phyloP scores from a whole-genome alignment of 805 yeast genomes.

The Candida chauliodis region DNA sequence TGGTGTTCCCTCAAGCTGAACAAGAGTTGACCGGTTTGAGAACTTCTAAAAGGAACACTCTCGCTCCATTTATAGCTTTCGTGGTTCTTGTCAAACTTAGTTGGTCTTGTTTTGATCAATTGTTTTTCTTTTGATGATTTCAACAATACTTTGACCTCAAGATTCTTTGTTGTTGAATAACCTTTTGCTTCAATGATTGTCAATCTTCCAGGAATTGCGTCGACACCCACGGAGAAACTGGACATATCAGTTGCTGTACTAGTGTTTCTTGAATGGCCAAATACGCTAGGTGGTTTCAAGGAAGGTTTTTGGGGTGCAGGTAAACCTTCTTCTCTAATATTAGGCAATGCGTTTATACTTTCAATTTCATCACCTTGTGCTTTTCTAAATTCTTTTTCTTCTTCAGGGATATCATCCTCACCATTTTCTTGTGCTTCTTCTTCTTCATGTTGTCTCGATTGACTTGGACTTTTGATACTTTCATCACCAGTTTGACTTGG shows the following conservation, averaged over 20 bases:
- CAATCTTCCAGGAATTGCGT: conserved; percentile 51
- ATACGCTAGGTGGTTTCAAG: conserved; percentile 20
- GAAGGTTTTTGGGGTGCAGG: conserved; percentile 40
- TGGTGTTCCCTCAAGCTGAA: conserved; percentile 67
- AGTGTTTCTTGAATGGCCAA: conserved; percentile 17
- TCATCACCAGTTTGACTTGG: conserved; percentile 4
- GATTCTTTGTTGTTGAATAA: conserved; percentile 26
- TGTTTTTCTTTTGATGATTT: conserved; percentile 49
- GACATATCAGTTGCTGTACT: conserved; percentile 29
- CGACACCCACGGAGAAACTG: conserved; percentile 33
- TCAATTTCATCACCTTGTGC: conserved; percentile 8
- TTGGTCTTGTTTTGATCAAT: conserved; percentile 59
- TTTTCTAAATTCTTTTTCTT: conserved; percentile 9
- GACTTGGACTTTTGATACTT: background rate
- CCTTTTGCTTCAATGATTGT: conserved; percentile 48
- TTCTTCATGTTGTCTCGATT: background rate
- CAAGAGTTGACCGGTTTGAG: conserved; percentile 54
- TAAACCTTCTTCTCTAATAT: conserved; percentile 25
- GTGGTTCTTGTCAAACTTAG: conserved; percentile 42
- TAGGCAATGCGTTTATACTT: conserved; percentile 26
- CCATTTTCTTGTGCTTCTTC: no score
- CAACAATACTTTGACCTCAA: conserved; percentile 56
- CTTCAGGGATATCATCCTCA: conserved; percentile 7
- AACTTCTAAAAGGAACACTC: conserved; percentile 61
- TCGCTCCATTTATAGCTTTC: conserved; percentile 59